phyloP scores from a whole-genome alignment of 2,329 filamentous ascomycete genomes.

The Epichloe elymi region DNA sequence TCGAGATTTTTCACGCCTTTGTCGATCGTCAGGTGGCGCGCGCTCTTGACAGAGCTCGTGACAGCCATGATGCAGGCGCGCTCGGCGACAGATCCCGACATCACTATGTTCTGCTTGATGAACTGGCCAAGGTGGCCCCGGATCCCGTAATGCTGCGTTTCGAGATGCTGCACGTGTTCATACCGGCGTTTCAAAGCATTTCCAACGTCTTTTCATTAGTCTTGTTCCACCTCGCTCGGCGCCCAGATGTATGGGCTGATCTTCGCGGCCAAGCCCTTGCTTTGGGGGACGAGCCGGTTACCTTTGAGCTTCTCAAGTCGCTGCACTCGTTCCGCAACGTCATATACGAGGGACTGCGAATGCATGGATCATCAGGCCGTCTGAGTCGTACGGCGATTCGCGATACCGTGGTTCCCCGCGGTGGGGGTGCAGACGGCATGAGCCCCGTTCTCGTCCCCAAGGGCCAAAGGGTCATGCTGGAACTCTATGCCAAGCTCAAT shows the following conservation, averaged over 20 bases:
- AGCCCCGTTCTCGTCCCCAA: not conserved
- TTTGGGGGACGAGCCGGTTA: not conserved
- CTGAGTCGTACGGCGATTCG: slow-evolving; percentile 3
- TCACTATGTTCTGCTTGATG: slow-evolving; percentile 1
- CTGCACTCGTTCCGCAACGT: slow-evolving; percentile 1
- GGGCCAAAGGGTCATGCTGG: not conserved
- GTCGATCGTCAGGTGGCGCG: slow-evolving; percentile 1
- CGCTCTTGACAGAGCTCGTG: not conserved
- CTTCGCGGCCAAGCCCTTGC: not conserved
- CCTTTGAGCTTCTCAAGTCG: slow-evolving; percentile 1
- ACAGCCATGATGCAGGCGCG: not conserved
- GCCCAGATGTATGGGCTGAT: not conserved
- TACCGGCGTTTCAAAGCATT: slow-evolving; percentile 2
- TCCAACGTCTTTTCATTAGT: not conserved
- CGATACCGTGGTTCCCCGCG: slow-evolving; percentile 3
- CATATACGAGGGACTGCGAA: not conserved
- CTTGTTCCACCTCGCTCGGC: slow-evolving; percentile 1
- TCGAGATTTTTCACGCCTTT: slow-evolving; percentile 1
- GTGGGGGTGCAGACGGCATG: slow-evolving; percentile 1
- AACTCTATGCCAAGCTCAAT: not conserved
- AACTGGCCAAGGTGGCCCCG: not conserved
- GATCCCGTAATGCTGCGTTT: slow-evolving; percentile 1
- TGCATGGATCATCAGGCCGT: slow-evolving; percentile 2
- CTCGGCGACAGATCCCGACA: not conserved
- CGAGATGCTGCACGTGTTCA: slow-evolving; percentile 2